Percentiles rank a stretch among this genome's conserved stretches.
phyloP scores from a whole-genome alignment of 2,329 filamentous ascomycete species.

The Dissoconium aciculare region DNA sequence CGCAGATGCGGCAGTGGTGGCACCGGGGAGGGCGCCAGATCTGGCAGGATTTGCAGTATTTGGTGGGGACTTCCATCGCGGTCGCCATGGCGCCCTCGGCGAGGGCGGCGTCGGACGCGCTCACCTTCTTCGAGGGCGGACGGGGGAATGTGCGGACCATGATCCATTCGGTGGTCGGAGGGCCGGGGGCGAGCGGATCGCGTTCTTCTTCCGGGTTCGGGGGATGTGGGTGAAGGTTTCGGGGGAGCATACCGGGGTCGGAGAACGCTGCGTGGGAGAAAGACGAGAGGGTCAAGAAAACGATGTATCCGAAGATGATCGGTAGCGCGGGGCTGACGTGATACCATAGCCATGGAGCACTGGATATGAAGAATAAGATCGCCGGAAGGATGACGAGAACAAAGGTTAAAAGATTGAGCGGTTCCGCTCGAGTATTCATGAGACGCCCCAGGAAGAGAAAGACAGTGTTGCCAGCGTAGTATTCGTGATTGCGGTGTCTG shows the following conservation, averaged over 20 bases:
- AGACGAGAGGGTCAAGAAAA: conserved; percentile 78
- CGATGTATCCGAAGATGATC: conserved; percentile 79
- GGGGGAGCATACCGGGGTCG: conserved; percentile 84
- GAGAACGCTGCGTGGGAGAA: conserved; percentile 85
- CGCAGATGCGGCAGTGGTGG: conserved; percentile 91
- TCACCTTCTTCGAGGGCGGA: conserved; percentile 6
- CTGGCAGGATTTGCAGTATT: conserved; percentile 95
- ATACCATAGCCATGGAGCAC: conserved; percentile 72
- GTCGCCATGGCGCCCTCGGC: conserved; percentile 34
- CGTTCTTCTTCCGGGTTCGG: conserved; percentile 51
- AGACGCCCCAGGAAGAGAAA: conserved; percentile 77
- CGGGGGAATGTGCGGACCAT: conserved; percentile 42
- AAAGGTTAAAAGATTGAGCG: conserved; percentile 78
- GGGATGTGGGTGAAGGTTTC: conserved; percentile 84
- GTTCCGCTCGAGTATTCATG: conserved; percentile 68
- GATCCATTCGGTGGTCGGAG: conserved; percentile 84
- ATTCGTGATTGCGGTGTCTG: conserved; percentile 58
- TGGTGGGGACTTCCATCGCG: conserved; percentile 94
- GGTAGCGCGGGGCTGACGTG: conserved; percentile 80
- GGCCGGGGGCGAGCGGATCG: conserved; percentile 67
- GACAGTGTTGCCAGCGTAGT: conserved; percentile 83
- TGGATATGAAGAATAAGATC: conserved; percentile 71
- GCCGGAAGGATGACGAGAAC: conserved; percentile 64
- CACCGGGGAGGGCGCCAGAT: conserved; percentile 93
- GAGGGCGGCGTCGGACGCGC: conserved; percentile 8